phyloP scores from a whole-genome alignment of 2,329 filamentous ascomycete genomes.

The Ophiostoma piceae region DNA sequence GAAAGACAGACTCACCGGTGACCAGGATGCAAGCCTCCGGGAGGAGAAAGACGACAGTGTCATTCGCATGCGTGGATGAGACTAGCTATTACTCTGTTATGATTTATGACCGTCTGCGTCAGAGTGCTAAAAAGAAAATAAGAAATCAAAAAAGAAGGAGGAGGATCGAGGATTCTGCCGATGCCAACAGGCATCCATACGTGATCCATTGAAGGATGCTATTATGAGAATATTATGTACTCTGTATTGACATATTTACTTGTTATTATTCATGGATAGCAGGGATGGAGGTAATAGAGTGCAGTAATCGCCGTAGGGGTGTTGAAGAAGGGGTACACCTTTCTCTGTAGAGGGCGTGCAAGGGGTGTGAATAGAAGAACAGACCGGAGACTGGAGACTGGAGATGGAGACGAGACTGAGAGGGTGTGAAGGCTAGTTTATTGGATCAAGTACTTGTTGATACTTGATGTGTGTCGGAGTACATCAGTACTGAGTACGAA shows the following conservation, averaged over 20 bases:
- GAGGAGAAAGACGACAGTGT: slow-evolving; percentile 3
- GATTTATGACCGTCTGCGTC: slow-evolving; percentile 1
- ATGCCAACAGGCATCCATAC: no score
- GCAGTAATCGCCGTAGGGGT: neutral
- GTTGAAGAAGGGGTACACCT: neutral
- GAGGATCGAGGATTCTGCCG: no score
- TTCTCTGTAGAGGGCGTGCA: slow-evolving; percentile 2
- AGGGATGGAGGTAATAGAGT: no score
- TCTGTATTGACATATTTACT: no score
- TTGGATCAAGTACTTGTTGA: neutral
- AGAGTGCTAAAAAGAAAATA: neutral
- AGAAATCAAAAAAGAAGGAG: neutral
- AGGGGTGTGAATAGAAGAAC: neutral
- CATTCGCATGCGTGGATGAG: slow-evolving; percentile 12
- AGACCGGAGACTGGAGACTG: no score
- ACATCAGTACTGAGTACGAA: neutral
- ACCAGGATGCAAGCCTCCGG: neutral
- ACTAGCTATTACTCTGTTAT: neutral
- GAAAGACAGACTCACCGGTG: neutral
- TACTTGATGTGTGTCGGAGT: neutral
- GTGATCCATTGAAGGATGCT: no score
- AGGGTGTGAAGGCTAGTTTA: neutral
- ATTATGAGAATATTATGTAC: no score
- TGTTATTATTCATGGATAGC: no score
- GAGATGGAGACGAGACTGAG: no score